These are phyloP conservation scores for Bodo saltans DNA, from an alignment of 78 protist species.

Conservation along the genomic window DNA sequence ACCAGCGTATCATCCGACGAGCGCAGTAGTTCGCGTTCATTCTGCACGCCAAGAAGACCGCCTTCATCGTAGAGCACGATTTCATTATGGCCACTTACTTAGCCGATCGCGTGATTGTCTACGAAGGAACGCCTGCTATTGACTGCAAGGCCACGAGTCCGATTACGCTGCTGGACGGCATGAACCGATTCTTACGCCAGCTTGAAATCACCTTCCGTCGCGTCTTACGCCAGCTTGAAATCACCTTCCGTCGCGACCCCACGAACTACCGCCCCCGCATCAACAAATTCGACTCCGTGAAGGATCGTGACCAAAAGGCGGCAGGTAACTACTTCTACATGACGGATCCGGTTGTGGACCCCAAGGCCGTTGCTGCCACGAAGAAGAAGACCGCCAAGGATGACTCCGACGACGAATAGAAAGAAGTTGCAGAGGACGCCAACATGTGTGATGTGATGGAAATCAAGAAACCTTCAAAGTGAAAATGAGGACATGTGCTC, in stretches of 20 bases:
- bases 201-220: slow-evolving; percentile 96
- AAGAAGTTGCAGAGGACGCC: too few species aligned
- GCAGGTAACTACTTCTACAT: slow-evolving; percentile 91
- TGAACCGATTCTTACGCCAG: slow-evolving; percentile 90
- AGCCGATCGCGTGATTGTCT: slow-evolving; percentile 87
- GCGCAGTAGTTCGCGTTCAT: slow-evolving; percentile 95
- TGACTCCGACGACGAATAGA: background rate
- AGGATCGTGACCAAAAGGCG: slow-evolving; percentile 94
- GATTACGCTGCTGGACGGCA: slow-evolving; percentile 82
- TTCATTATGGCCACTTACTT: slow-evolving; percentile 99
- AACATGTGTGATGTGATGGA: too few species aligned
- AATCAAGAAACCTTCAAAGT: too few species aligned
- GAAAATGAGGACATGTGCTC: too few species aligned
- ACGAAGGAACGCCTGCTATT: slow-evolving; percentile 11
- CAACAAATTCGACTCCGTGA: slow-evolving; percentile 85
- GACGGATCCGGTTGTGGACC: slow-evolving; percentile 39
- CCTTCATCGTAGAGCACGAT: slow-evolving; percentile 99
- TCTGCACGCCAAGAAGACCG: slow-evolving; percentile 94
- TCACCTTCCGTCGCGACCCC: slow-evolving; percentile 80
- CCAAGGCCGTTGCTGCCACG: slow-evolving; percentile 1
- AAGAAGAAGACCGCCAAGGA: slow-evolving; percentile 17
- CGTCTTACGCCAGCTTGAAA: background rate
- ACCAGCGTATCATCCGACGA: slow-evolving; percentile 95
- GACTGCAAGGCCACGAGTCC: slow-evolving; percentile 54
- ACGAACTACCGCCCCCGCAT: slow-evolving; percentile 94